Evolutionary conservation across 208 protist genomes (phyloP), one percentile per base, ranked within the genome.

Genomic region (Leishmania gerbilli): DNA sequence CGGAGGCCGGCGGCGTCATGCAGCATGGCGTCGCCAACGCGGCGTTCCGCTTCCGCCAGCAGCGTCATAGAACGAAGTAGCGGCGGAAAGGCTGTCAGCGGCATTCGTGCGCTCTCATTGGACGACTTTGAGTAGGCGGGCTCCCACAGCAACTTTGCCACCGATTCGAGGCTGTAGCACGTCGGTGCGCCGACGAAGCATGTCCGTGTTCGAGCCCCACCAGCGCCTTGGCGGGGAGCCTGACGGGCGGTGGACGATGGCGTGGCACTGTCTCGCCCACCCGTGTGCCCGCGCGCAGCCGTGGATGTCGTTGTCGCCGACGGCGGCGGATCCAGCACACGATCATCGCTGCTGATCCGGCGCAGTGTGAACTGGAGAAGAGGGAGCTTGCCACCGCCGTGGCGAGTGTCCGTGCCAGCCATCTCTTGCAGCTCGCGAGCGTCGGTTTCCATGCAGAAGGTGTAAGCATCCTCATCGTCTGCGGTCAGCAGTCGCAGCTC

Each of bases 401-500:
- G 21, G 19, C 9, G 8, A 34, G 21, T 21, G 27, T 31, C 69
- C 13, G 37, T 24, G 24, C 2, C 45, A 8, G 11, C 7, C 69
- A 34, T 31, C 9, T 31, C 45, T 53, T 11, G 69, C 45, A 51
- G 69, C 24, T 27, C 27, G 8, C 45, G 45, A 53, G 11, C 42
- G 13, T 8, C 24, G 24, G 24, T 34, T 17, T 51, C 67, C 67
- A 19, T 27, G 47, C 15, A 51, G 24, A 74, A 34, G 11, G 42
- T 31, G 51, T 17, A 45, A 17, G 45, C 45, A n/a, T 74, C 69
- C 45, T n/a, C 45, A 51, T 31, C 45, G 27, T 55, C 72, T 40
- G n/a, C 24, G 49, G 72, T 76, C 72, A 62, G 72, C 13, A 76
- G 72, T 15, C 72, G 53, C 72, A 76, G 49, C 72, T 76, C 72